phyloP scores from a whole-genome alignment of 768 basidiomycete genomes.

The Amanita pseudoporphyria region DNA sequence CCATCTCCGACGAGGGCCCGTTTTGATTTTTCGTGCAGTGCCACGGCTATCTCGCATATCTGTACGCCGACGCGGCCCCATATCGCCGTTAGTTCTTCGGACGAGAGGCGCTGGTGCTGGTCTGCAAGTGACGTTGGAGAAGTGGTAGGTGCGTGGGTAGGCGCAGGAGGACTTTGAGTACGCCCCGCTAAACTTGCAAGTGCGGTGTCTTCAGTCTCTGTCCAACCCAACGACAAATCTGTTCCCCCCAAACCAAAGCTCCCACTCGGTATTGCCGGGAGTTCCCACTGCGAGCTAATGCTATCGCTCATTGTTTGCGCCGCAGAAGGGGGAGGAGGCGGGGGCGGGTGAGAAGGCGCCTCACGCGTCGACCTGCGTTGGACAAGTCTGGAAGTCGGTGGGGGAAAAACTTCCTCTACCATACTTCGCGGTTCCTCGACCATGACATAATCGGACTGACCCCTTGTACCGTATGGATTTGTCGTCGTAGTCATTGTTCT shows the following conservation, averaged over 20 bases:
- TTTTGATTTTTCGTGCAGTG: conserved; percentile 67
- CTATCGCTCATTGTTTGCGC: conserved; percentile 23
- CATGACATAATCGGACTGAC: conserved; percentile 50
- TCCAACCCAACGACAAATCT: conserved; percentile 54
- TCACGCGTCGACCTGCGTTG: conserved; percentile 30
- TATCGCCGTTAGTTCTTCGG: conserved; percentile 61
- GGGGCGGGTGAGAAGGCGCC: conserved; percentile 20
- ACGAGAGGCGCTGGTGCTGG: conserved; percentile 26
- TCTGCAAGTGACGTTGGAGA: too few species aligned
- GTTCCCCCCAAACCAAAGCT: conserved; percentile 41
- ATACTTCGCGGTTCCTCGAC: conserved; percentile 40
- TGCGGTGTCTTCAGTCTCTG: conserved; percentile 35
- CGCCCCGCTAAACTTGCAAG: conserved; percentile 12
- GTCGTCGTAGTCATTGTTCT: neutral
- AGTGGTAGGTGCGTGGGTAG: too few species aligned
- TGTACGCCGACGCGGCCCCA: conserved; percentile 71
- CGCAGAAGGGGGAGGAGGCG: conserved; percentile 9
- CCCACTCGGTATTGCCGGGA: conserved; percentile 49
- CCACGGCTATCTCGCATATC: conserved; percentile 59
- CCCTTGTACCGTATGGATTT: conserved; percentile 8
- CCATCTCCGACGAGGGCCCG: conserved; percentile 77
- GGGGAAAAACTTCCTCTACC: conserved; percentile 26
- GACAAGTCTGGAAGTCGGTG: conserved; percentile 32
- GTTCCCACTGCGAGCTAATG: conserved; percentile 52
- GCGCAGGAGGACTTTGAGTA: neutral